Conservation (phyloP, 495 filamentous ascomycete genomes). For the Lineolata rhizophorae region DNA sequence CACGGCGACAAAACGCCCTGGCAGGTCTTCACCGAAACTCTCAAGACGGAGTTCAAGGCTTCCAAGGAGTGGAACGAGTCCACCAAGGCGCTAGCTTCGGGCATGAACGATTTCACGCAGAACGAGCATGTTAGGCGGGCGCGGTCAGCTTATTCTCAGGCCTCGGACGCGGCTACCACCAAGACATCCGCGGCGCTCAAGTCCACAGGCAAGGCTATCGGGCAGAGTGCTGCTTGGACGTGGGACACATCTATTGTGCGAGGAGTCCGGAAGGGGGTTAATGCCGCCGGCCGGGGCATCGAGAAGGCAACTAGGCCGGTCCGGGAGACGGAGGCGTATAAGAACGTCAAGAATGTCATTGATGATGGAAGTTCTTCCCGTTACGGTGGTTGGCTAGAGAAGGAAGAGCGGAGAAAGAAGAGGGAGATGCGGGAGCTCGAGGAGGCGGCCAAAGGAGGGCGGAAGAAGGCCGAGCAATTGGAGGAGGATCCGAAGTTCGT, state of each 20-base stretch:
- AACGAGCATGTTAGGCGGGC: constrained; percentile 79
- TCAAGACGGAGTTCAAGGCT: constrained; percentile 78
- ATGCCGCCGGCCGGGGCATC: constrained; percentile 59
- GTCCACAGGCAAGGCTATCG: constrained; percentile 63
- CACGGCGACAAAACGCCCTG: constrained; percentile 96
- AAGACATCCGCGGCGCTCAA: constrained; percentile 61
- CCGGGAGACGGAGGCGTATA: constrained; percentile 80
- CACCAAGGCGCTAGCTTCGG: constrained; percentile 77
- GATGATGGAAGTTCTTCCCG: constrained; percentile 91
- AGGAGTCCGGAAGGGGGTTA: constrained; percentile 72
- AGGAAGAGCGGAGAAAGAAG: constrained; percentile 67
- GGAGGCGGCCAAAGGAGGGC: constrained; percentile 29
- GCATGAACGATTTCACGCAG: constrained; percentile 78
- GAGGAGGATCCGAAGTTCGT: constrained; percentile 58
- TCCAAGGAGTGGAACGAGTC: constrained; percentile 99
- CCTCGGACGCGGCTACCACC: constrained; percentile 50
- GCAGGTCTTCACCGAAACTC: constrained; percentile 94
- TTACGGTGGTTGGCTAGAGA: constrained; percentile 91
- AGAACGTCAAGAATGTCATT: constrained; percentile 82
- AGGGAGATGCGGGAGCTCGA: constrained; percentile 51
- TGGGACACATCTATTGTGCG: constrained; percentile 91
- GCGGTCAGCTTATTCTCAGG: constrained; percentile 62
- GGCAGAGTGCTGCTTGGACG: constrained; percentile 80
- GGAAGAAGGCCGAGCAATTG: constrained; percentile 27
- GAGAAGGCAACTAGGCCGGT: constrained; percentile 89